These are phyloP conservation scores for bread wheat (Triticum aestivum) DNA, from an alignment of 176 grass and related monocot species.

Conservation along the genomic window DNA sequence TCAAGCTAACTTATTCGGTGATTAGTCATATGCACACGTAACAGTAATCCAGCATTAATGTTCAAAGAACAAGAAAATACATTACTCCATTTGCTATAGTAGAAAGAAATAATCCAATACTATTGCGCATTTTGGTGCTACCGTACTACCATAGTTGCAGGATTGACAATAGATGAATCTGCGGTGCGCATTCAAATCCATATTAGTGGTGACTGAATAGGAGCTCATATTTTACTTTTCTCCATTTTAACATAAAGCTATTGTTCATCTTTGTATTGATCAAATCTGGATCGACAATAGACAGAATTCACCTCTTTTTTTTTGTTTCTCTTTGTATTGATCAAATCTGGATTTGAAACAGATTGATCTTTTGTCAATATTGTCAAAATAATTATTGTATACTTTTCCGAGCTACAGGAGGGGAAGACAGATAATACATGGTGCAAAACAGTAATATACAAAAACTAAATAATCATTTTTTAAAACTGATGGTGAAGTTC, in stretches of 20 bases:
- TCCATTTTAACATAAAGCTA: background rate
- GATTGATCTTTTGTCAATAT: background rate
- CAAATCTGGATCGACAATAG: background rate
- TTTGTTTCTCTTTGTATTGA: background rate
- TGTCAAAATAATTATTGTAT: background rate
- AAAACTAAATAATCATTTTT: constrained; percentile 4
- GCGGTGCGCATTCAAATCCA: background rate
- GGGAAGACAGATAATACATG: background rate
- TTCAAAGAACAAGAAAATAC: constrained; percentile 23
- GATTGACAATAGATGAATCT: background rate
- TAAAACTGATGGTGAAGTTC: background rate
- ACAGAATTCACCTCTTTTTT: background rate
- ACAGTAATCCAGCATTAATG: background rate
- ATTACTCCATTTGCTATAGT: background rate
- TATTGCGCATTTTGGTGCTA: background rate
- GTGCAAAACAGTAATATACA: background rate
- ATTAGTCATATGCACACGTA: background rate
- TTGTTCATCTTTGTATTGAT: background rate
- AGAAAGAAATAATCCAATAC: background rate
- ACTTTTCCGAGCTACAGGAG: background rate
- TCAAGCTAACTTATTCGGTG: background rate
- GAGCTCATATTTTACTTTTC: background rate
- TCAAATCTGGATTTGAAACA: background rate
- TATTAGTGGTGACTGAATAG: background rate
- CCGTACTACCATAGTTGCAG: background rate